Conservation (phyloP, 257 asterid species). For the Solanum etuberosum region DNA sequence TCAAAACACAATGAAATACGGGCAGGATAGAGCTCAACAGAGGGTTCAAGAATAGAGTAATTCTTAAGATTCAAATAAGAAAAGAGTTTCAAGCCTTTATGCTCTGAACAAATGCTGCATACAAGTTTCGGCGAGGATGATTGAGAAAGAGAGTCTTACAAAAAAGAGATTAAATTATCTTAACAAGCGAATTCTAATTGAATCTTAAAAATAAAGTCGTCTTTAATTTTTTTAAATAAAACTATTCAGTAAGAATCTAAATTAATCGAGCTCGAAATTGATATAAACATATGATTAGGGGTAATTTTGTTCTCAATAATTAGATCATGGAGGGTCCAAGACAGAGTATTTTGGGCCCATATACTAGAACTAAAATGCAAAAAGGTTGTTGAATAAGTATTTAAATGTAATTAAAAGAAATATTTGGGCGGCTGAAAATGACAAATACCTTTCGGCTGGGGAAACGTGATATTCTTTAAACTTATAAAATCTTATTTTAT, state of each 20-base stretch:
- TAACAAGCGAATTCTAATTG: not conserved
- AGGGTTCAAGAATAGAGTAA: too few relatives aligned
- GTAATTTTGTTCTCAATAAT: not conserved
- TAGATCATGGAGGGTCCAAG: not conserved
- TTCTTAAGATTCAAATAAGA: not conserved
- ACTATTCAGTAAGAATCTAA: not conserved
- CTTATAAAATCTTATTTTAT: not conserved
- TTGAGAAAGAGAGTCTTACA: too few relatives aligned
- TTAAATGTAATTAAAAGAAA: not conserved
- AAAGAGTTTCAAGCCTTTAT: too few relatives aligned
- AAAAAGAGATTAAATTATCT: too few relatives aligned
- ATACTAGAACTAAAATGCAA: not conserved
- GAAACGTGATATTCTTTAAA: not conserved
- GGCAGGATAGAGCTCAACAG: accelerated
- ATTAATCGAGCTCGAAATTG: not conserved
- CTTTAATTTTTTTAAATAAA: accelerated
- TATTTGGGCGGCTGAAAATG: not conserved
- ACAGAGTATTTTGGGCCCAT: not conserved
- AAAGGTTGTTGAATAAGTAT: not conserved
- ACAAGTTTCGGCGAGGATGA: accelerated
- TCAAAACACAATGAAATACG: not conserved
- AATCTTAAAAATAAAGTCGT: too few relatives aligned
- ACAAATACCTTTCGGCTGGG: not conserved
- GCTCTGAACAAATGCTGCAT: too few relatives aligned
- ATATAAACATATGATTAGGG: too few relatives aligned